Percentiles rank a stretch among this genome's conserved stretches.
Evolutionary conservation across 2,329 filamentous ascomycete genomes (phyloP).

Genomic region (Cercospora zeae-maydis): DNA sequence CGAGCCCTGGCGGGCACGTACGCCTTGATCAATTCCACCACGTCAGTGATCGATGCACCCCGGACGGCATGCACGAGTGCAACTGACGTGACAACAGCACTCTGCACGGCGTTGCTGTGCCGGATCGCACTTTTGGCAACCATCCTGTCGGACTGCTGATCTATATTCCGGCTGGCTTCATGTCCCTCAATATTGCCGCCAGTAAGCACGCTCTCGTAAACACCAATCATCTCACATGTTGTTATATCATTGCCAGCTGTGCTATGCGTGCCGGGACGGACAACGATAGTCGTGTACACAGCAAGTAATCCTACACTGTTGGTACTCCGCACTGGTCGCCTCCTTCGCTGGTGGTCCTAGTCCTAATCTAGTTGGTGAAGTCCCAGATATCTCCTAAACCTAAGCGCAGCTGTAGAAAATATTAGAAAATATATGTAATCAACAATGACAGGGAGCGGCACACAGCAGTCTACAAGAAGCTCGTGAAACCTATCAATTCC

Average conservation of each 20-base stretch:
- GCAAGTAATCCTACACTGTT: no score
- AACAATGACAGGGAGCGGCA: no score
- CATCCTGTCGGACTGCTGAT: slow-evolving; percentile 7
- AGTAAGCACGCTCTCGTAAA: slow-evolving; percentile 7
- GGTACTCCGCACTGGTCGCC: no score
- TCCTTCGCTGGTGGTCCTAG: no score
- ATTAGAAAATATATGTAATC: no score
- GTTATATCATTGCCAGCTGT: not conserved
- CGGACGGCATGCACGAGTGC: not conserved
- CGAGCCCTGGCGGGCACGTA: slow-evolving; percentile 2
- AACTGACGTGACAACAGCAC: not conserved
- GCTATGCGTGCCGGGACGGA: not conserved
- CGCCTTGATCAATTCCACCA: slow-evolving; percentile 4
- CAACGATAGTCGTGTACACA: no score
- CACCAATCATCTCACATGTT: not conserved
- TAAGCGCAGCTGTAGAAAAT: no score
- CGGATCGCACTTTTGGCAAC: slow-evolving; percentile 6
- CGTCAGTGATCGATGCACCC: not conserved
- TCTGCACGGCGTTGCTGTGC: slow-evolving; percentile 3
- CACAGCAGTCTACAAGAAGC: no score
- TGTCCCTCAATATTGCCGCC: slow-evolving; percentile 5
- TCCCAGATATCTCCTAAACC: no score
- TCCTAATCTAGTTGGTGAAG: no score
- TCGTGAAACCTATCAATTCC: no score
- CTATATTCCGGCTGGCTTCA: slow-evolving; percentile 9